These are phyloP conservation scores for Paramecium pentaurelia DNA, from an alignment of 73 alveolate genomes.

Conservation along the genomic window DNA sequence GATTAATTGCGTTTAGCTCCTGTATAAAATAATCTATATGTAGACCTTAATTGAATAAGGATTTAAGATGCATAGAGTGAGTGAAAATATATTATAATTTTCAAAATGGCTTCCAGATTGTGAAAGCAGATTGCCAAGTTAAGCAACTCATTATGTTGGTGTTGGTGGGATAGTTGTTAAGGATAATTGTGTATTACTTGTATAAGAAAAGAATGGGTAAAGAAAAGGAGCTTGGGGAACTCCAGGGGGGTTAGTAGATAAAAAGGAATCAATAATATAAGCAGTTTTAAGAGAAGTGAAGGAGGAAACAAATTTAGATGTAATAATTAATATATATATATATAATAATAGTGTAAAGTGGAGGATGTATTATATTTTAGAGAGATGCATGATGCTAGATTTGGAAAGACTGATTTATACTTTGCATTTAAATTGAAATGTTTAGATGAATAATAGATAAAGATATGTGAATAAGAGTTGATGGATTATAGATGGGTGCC, in stretches of 20 bases:
- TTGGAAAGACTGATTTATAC: not conserved
- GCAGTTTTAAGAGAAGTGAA: slow-evolving; percentile 55
- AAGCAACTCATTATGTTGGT: slow-evolving; percentile 58
- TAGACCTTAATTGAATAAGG: slow-evolving; percentile 19
- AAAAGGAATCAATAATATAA: slow-evolving; percentile 21
- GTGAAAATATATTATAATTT: not conserved
- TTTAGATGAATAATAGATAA: not conserved
- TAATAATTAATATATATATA: not conserved
- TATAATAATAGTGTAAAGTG: not conserved
- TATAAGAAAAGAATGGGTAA: slow-evolving; percentile 43
- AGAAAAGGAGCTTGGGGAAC: slow-evolving; percentile 43
- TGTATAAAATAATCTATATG: not conserved
- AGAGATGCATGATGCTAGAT: slow-evolving; percentile 3
- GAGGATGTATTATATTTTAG: not conserved
- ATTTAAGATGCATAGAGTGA: slow-evolving; percentile 32
- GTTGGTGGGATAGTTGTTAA: slow-evolving; percentile 58
- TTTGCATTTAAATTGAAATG: not conserved
- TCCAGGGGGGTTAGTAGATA: slow-evolving; percentile 55
- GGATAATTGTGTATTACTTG: slow-evolving; percentile 32
- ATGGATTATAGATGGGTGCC: slow-evolving; percentile 20
- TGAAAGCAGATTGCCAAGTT: slow-evolving; percentile 33
- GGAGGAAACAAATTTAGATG: slow-evolving; percentile 58
- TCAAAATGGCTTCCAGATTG: slow-evolving; percentile 45
- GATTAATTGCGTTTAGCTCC: not conserved
- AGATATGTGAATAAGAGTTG: not conserved